phyloP scores from a whole-genome alignment of 108 stramenopile genomes.

The Conticribra weissflogii region DNA sequence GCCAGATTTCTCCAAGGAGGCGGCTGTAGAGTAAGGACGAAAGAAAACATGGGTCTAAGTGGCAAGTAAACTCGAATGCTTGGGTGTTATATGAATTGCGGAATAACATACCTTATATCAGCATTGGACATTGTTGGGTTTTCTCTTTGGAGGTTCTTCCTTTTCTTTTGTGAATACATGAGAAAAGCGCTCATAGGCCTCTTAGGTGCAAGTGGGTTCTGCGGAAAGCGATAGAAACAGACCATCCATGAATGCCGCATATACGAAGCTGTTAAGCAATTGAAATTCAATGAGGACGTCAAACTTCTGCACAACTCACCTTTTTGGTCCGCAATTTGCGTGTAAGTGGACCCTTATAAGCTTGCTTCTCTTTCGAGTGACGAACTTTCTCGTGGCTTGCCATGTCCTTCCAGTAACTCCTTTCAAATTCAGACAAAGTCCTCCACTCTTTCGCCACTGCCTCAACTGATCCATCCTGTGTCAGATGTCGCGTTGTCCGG shows the following conservation, averaged over 20 bases:
- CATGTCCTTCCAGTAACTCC: conserved; percentile 27
- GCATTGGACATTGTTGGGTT: conserved; percentile 14
- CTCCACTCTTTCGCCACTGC: conserved; percentile 43
- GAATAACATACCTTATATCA: conserved; percentile 14
- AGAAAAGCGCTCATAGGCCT: conserved; percentile 48
- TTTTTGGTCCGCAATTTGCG: conserved; percentile 44
- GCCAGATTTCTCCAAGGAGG: conserved; percentile 10
- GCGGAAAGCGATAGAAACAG: too few species aligned
- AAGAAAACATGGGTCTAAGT: neutral
- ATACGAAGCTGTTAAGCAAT: too few species aligned
- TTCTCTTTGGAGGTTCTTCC: conserved; percentile 37
- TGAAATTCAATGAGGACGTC: too few species aligned
- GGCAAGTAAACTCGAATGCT: neutral
- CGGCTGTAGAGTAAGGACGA: neutral
- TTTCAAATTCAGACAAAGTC: conserved; percentile 21
- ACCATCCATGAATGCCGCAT: too few species aligned
- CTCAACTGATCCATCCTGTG: conserved; percentile 22
- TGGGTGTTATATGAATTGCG: neutral
- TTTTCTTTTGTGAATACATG: conserved; percentile 25
- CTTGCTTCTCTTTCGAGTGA: conserved; percentile 34
- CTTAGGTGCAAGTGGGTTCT: conserved; percentile 42
- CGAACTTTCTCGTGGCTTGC: conserved; percentile 33
- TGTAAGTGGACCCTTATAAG: conserved; percentile 17
- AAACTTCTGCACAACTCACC: too few species aligned
- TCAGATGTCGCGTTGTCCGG: too few species aligned